Evolutionary conservation across 2,329 filamentous ascomycete species (phyloP).

Genomic region (Ascochyta fabae): DNA sequence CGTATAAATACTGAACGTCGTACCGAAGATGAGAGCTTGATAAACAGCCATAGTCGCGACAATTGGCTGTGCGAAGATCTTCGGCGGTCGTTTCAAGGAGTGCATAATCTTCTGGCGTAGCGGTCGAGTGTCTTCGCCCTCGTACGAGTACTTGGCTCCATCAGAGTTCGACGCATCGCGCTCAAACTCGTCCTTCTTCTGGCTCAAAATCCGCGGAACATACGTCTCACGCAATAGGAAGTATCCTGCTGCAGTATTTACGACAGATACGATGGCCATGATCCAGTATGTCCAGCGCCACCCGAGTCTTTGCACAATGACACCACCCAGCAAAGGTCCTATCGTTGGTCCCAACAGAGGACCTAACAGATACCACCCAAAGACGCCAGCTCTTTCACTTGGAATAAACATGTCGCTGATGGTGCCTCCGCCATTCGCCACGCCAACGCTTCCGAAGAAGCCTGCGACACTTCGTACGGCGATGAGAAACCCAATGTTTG

Average conservation of each 20-base stretch:
- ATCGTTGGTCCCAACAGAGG: conserved; percentile 53
- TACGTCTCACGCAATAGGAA: conserved; percentile 56
- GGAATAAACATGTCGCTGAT: conserved; percentile 61
- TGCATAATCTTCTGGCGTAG: conserved; percentile 45
- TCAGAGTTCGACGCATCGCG: conserved; percentile 27
- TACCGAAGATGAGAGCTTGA: conserved; percentile 56
- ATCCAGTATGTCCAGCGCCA: conserved; percentile 60
- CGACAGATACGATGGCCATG: conserved; percentile 49
- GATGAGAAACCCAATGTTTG: conserved; percentile 56
- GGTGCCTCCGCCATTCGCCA: conserved; percentile 60
- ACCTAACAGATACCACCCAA: conserved; percentile 55
- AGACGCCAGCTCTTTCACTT: conserved; percentile 54
- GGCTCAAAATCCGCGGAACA: conserved; percentile 50
- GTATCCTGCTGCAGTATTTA: conserved; percentile 53
- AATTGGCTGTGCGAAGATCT: conserved; percentile 55
- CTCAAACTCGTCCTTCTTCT: conserved; percentile 46
- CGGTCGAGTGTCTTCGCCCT: conserved; percentile 52
- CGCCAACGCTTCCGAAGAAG: conserved; percentile 59
- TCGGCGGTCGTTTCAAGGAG: conserved; percentile 50
- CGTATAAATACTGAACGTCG: conserved; percentile 57
- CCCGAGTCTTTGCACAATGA: conserved; percentile 53
- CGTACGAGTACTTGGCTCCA: conserved; percentile 49
- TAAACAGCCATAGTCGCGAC: conserved; percentile 55
- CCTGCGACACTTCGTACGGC: conserved; percentile 54
- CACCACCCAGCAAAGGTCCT: conserved; percentile 53